Conservation (phyloP, 768 basidiomycete genomes). For the Myochromella boudieri region DNA sequence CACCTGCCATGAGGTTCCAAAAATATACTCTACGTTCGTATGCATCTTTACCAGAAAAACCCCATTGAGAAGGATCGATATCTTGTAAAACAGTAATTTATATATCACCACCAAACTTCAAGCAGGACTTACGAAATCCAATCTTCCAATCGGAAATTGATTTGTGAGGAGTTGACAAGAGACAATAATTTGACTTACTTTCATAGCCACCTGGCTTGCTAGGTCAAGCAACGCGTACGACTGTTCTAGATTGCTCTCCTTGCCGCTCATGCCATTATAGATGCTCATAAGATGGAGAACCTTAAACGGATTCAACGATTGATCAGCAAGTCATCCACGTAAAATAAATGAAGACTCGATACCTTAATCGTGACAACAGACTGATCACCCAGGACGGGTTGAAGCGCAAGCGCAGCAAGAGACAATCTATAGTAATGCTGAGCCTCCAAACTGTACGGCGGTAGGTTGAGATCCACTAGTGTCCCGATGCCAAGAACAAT, state of each 20-base stretch:
- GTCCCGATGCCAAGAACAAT: conserved; percentile 48
- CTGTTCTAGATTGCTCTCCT: conserved; percentile 48
- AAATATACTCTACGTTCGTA: conserved; percentile 56
- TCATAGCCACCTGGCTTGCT: conserved; percentile 46
- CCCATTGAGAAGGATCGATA: conserved; percentile 52
- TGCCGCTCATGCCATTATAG: conserved; percentile 53
- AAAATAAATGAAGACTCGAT: not conserved
- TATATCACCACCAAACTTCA: not conserved
- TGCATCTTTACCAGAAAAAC: conserved; percentile 46
- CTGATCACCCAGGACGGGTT: conserved; percentile 40
- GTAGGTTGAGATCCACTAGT: conserved; percentile 43
- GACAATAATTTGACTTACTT: conserved; percentile 30
- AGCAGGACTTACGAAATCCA: conserved; percentile 38
- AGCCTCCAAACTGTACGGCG: conserved; percentile 49
- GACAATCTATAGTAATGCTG: conserved; percentile 51
- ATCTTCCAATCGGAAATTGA: conserved; percentile 28
- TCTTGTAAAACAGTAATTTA: conserved; percentile 25
- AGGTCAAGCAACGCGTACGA: conserved; percentile 47
- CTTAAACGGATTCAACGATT: conserved; percentile 19
- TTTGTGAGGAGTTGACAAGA: not conserved
- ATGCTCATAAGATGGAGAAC: conserved; percentile 52
- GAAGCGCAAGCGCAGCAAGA: conserved; percentile 45
- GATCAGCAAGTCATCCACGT: not conserved
- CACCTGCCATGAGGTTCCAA: conserved; percentile 49
- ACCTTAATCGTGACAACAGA: conserved; percentile 50